Evolutionary conservation across 352 stramenopile genomes (phyloP).

Genomic region (Phytophthora podocarpi): DNA sequence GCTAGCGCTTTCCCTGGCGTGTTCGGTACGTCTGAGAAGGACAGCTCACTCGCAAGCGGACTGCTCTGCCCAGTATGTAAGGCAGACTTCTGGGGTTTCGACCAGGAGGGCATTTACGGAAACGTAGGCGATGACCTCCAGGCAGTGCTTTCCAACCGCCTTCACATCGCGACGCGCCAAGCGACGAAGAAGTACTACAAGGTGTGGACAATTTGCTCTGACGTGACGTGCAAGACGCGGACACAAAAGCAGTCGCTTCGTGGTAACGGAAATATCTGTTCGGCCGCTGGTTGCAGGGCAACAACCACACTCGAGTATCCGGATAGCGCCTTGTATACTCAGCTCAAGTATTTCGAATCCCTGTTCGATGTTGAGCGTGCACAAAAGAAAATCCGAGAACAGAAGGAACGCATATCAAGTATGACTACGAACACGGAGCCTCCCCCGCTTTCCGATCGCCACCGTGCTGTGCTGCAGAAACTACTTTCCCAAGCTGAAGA

Average conservation of each 20-base stretch:
- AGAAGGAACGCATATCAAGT: constrained; percentile 52
- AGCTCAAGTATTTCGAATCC: constrained; percentile 97
- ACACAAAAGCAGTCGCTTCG: constrained; percentile 96
- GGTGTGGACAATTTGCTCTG: constrained; percentile 93
- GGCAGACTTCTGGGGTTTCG: constrained; percentile 84
- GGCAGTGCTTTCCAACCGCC: constrained; percentile 80
- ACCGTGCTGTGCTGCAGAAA: constrained; percentile 78
- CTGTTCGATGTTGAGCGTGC: constrained; percentile 95
- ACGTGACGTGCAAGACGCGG: constrained; percentile 93
- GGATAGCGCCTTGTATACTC: constrained; percentile 93
- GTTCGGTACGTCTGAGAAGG: constrained; percentile 47
- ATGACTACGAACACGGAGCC: constrained; percentile 40
- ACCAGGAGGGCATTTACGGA: constrained; percentile 77
- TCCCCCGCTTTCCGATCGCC: constrained; percentile 59
- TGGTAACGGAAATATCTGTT: constrained; percentile 93
- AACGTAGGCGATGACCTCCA: constrained; percentile 75
- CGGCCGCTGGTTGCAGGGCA: constrained; percentile 92
- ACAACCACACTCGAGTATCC: constrained; percentile 89
- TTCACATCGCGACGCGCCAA: constrained; percentile 81
- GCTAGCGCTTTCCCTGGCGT: constrained; percentile 77
- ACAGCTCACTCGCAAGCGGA: constrained; percentile 46
- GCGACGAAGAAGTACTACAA: constrained; percentile 91
- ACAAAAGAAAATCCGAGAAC: constrained; percentile 78
- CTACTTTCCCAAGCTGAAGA: constrained; percentile 81
- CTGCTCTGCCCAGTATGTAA: constrained; percentile 76